A percentile compares a stretch with the other conserved stretches of the same genome.
These are phyloP conservation scores for Elongisporangium anandrum DNA, from an alignment of 352 stramenopile species.

Conservation along the genomic window DNA sequence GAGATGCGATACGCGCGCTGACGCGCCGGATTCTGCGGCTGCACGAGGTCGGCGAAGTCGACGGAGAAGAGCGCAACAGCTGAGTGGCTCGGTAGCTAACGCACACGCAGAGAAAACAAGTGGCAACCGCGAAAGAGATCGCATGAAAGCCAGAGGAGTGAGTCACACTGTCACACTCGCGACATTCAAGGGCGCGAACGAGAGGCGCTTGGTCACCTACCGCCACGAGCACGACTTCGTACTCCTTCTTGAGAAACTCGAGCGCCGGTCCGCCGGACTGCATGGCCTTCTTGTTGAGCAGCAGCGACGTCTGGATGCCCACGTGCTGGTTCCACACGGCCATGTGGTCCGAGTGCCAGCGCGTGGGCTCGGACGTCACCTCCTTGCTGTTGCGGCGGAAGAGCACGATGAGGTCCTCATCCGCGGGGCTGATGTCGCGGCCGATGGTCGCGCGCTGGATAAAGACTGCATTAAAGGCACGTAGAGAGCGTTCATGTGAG, in stretches of 20 bases:
- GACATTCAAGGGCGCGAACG: neutral
- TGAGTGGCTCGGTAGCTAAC: conserved; percentile 71
- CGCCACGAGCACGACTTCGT: conserved; percentile 78
- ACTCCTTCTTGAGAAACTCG: conserved; percentile 75
- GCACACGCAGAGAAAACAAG: conserved; percentile 4
- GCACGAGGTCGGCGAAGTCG: conserved; percentile 69
- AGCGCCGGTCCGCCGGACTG: conserved; percentile 4
- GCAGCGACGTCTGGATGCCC: conserved; percentile 69
- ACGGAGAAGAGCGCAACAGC: conserved; percentile 71
- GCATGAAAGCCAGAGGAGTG: neutral
- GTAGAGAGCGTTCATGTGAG: neutral
- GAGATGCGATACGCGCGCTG: conserved; percentile 59
- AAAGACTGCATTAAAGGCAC: conserved; percentile 25
- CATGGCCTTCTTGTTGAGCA: conserved; percentile 43
- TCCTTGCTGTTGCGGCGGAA: conserved; percentile 82
- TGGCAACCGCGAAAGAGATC: neutral
- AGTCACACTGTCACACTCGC: neutral
- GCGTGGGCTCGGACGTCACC: conserved; percentile 62
- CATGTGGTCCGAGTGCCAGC: conserved; percentile 61
- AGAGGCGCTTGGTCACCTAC: conserved; percentile 16
- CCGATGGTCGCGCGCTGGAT: conserved; percentile 70
- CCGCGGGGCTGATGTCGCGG: conserved; percentile 61
- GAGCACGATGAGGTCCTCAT: conserved; percentile 77
- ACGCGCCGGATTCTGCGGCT: conserved; percentile 34
- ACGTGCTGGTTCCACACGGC: conserved; percentile 79